phyloP scores from a whole-genome alignment of 495 filamentous ascomycete genomes.

The Zalerion maritima region DNA sequence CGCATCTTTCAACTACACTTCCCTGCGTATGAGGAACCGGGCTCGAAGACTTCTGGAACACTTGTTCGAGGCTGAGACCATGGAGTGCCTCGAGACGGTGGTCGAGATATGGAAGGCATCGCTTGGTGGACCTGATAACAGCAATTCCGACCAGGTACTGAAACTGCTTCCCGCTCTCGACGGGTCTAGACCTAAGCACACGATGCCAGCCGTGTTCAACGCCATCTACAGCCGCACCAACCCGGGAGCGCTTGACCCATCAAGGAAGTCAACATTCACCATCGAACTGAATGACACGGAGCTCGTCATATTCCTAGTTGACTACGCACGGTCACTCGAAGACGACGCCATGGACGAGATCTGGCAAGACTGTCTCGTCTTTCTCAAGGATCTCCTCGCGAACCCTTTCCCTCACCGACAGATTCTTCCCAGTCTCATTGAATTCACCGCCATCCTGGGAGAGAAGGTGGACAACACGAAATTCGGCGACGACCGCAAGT shows the following conservation, averaged over 20 bases:
- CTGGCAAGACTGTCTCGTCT: slow-evolving; percentile 86
- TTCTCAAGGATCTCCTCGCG: slow-evolving; percentile 74
- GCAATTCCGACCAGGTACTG: slow-evolving; percentile 43
- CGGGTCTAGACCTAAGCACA: slow-evolving; percentile 79
- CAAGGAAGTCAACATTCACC: slow-evolving; percentile 72
- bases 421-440: slow-evolving; percentile 71
- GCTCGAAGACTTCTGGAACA: slow-evolving; percentile 80
- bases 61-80: slow-evolving; percentile 81
- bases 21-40: slow-evolving; percentile 75
- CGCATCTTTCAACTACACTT: slow-evolving; percentile 80
- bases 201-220: slow-evolving; percentile 93
- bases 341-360: slow-evolving; percentile 99
- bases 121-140: slow-evolving; percentile 18
- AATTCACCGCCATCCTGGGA: slow-evolving; percentile 78
- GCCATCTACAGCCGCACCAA: slow-evolving; percentile 91
- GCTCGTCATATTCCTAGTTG: slow-evolving; percentile 72
- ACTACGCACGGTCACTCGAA: slow-evolving; percentile 78
- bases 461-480: slow-evolving; percentile 95
- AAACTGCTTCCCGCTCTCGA: slow-evolving; percentile 82
- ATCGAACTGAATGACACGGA: slow-evolving; percentile 69
- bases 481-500: slow-evolving; percentile 87
- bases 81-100: slow-evolving; percentile 86
- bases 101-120: slow-evolving; percentile 61
- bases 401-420: slow-evolving; percentile 94
- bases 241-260: slow-evolving; percentile 60